These are phyloP conservation scores for Chaetomidium leptoderma DNA, from an alignment of 495 filamentous ascomycete species.

Conservation along the genomic window DNA sequence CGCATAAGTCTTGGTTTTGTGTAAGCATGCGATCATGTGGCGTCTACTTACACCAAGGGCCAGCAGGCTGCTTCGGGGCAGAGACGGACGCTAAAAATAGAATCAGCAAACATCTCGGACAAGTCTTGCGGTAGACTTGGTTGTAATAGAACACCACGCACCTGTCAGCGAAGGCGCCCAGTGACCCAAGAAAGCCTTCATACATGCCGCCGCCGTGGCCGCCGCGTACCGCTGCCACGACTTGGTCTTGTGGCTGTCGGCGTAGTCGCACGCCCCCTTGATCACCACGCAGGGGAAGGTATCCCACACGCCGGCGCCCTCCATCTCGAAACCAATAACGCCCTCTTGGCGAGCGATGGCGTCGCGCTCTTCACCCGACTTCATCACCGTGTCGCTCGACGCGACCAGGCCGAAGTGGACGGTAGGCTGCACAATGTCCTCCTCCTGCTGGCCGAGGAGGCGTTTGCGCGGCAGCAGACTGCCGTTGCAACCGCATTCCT, in stretches of 20 bases:
- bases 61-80: background rate
- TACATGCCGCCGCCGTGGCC: slow-evolving; percentile 32
- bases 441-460: background rate
- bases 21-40: background rate
- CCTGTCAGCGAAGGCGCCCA: slow-evolving; percentile 3
- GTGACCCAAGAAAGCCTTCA: slow-evolving; percentile 21
- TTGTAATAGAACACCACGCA: background rate
- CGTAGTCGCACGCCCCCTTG: slow-evolving; percentile 41
- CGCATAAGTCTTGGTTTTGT: background rate
- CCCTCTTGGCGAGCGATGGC: slow-evolving; percentile 8
- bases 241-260: slow-evolving; percentile 44
- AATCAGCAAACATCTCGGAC: background rate
- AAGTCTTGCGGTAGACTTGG: background rate
- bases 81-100: background rate
- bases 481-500: slow-evolving; percentile 3
- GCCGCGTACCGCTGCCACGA: slow-evolving; percentile 41
- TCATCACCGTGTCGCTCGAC: slow-evolving; percentile 32
- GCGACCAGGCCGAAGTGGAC: slow-evolving; percentile 22
- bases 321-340: slow-evolving; percentile 43
- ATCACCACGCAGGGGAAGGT: slow-evolving; percentile 34
- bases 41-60: background rate
- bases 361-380: slow-evolving; percentile 29
- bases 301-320: slow-evolving; percentile 42
- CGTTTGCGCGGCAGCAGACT: background rate
- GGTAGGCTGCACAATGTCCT: background rate